Evolutionary conservation across 2,329 filamentous ascomycete genomes (phyloP), one percentile per base, ranked within the genome.

Genomic region (Aspergillus sclerotialis): DNA sequence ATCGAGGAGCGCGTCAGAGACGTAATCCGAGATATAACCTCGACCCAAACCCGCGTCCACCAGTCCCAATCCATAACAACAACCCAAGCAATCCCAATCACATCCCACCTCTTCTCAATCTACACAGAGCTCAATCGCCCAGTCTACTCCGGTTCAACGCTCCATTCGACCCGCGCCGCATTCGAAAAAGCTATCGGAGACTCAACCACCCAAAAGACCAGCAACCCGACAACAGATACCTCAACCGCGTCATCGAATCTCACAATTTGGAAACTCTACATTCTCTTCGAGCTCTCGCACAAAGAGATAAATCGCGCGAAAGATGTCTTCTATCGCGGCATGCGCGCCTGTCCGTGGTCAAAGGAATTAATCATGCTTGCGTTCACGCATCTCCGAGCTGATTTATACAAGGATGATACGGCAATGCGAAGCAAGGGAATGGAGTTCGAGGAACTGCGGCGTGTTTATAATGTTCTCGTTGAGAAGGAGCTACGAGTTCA

Each of bases 1-100:
- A 72, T 92, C 35, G 76, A 87, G 41, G 84, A 93, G 46, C 82
- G 85, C 12, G 76, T 93, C 13, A 78, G 84, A n/a, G 68, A 73
- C 5, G 61, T 84, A 7, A 64, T 89, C 8, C 61, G 71, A 13
- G 56, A 64, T 21, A 40, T 54, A n/a, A 39, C 45, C 14, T 10
- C 7, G 10, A 45, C 46, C 5, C 15, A 32, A 11, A 50, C 52
- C 6, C 44, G 50, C 25, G 48, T 42, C 12, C 44, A 49, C 14
- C 30, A 21, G 28, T 37, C 27, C 15, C 8, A 38, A 30, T 27
- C 36, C 37, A 14, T 30, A 14, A 28, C 24, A 17, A 33, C 25
- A 15, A 16, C 36, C 18, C 40, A 49, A 29, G 24, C 38, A 45
- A 30, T 55, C 12, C 50, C 60, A 5, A 42, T 78, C n/a, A 62